These are phyloP conservation scores for Irpex lacteus DNA, from an alignment of 1,284 basidiomycete species.

Conservation along the genomic window DNA sequence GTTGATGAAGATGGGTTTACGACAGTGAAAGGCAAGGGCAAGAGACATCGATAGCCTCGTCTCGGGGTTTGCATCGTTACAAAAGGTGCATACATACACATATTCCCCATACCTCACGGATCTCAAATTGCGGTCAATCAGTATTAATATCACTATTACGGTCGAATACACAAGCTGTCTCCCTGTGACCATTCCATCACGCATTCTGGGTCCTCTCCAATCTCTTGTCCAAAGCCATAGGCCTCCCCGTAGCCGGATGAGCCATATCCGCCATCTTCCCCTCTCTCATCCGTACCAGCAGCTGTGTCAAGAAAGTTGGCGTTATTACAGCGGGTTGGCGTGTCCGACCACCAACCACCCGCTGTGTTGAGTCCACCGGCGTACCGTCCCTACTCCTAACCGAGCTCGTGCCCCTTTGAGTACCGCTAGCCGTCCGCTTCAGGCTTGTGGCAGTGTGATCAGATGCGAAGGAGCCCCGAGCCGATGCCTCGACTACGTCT, in stretches of 20 bases:
- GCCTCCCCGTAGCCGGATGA: slow-evolving; percentile 46
- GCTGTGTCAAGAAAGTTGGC: slow-evolving; percentile 46
- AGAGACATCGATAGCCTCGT: slow-evolving; percentile 29
- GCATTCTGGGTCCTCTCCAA: slow-evolving; percentile 66
- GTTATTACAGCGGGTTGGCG: slow-evolving; percentile 37
- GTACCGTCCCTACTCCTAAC: slow-evolving; percentile 20
- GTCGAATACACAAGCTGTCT: no score
- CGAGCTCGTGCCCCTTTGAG: slow-evolving; percentile 22
- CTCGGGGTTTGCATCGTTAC: background rate
- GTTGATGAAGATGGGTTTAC: slow-evolving; percentile 90
- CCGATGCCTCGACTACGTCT: slow-evolving; percentile 34
- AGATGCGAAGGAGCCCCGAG: slow-evolving; percentile 18
- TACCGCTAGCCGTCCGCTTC: slow-evolving; percentile 22
- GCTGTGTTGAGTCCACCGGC: slow-evolving; percentile 28
- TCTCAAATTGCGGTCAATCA: background rate
- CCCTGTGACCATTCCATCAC: slow-evolving; percentile 25
- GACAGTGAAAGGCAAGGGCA: slow-evolving; percentile 67
- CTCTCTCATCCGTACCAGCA: slow-evolving; percentile 71
- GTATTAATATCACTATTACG: no score
- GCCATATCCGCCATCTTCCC: slow-evolving; percentile 57
- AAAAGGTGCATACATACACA: background rate
- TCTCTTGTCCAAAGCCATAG: slow-evolving; percentile 60
- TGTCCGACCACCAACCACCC: background rate
- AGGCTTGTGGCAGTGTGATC: slow-evolving; percentile 8
- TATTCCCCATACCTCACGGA: background rate